Evolutionary conservation across 2,329 filamentous ascomycete genomes (phyloP), one percentile per base, ranked within the genome.

Genomic region (Fusarium metavorans): DNA sequence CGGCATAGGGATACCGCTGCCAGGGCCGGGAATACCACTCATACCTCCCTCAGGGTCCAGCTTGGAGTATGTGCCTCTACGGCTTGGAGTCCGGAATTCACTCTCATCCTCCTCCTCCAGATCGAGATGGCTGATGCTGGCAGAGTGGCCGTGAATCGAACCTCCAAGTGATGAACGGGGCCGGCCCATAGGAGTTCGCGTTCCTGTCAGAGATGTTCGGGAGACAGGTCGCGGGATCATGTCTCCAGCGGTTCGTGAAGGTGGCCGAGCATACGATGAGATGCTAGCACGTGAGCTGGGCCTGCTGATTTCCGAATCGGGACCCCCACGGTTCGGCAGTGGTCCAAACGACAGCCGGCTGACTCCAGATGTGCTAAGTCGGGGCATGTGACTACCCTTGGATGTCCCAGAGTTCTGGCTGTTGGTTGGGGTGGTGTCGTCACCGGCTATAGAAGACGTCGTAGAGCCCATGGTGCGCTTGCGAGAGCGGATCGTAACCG

Each of bases 221-320:
- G 92, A 94, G 74, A 90, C 87, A 10, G 93, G 91, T 34, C 92
- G 88, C 25, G 90, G 83, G 82, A 84, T 88, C 83, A 88, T 87
- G 37, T 90, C 89, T 54, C 72, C 72, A 6, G 72, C 72, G 20
- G 84, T 85, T 69, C 89, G 85, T 68, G 89, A 91, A 4, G 84
- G 81, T 1, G 89, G 89, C 50, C 89, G 85, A 50, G 87, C 87
- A 67, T 87, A 88, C 59, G 87, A 88, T 62, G 88, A 87, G 66
- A 87, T 83, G 80, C 92, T 93, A 77, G 92, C 90, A 73, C 93
- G 91, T 78, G 93, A 95, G 84, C 91, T 93, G 18, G 94, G 93
- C 37, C 94, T 91, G 68, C 84, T 85, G 45, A 80, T 78, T 54
- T 85, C 84, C 18, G 81, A 81, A 2, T 86, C 86, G 16, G 87